Base-by-base conservation (phyloP, 2,329 filamentous ascomycete species). In the Cladosporium sp. region DNA sequence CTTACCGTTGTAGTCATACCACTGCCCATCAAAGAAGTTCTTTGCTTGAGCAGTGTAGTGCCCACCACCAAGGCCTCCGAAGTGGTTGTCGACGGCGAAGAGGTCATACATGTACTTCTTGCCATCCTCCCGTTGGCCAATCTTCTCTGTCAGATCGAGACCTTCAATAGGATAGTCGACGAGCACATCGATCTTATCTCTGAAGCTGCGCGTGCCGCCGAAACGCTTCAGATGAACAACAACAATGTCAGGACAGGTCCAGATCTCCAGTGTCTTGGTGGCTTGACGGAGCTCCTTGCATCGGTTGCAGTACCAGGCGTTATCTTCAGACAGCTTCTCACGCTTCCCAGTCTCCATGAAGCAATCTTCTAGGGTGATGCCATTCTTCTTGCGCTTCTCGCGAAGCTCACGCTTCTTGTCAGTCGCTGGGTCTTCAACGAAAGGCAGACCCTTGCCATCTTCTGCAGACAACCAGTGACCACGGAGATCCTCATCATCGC, bases 141-240 rank as follows among this genome's bases (percentile, higher is more conserved):
- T 91, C 62, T 93, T 87, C 30, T 86, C 85, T 2, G 87, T 91
- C 68, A 99, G 84, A 76, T 99, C 92, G 5, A 99, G 84, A 2
- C 91, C 90, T 73, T 95, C 90, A 8, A 96, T 86, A 0, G 95
- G 95, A 75, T 97, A 99, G 72, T 97, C 92, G 25, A 99, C 93
- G 11, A 91, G 80, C 8, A 93, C 89, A 72, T 98, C 93, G 56
- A 99, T 84, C 82, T 99, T 99, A 78, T 97, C 93, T 64, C 93
- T 85, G 70, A 93, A 89, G 67, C 85, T 89, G 18, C 91, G 88
- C 70, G 89, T 90, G 26, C 91, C 93, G 75, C 92, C 96, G 77
- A 99, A 99, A 7, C 95, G 88, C 83, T 99, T 99, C 58, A 99
- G 84, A 75, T 99, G 95, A 67, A 97, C 90, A 51, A 98, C 90